phyloP scores from a whole-genome alignment of 2,329 filamentous ascomycete genomes.

The Fusarium miscanthi region DNA sequence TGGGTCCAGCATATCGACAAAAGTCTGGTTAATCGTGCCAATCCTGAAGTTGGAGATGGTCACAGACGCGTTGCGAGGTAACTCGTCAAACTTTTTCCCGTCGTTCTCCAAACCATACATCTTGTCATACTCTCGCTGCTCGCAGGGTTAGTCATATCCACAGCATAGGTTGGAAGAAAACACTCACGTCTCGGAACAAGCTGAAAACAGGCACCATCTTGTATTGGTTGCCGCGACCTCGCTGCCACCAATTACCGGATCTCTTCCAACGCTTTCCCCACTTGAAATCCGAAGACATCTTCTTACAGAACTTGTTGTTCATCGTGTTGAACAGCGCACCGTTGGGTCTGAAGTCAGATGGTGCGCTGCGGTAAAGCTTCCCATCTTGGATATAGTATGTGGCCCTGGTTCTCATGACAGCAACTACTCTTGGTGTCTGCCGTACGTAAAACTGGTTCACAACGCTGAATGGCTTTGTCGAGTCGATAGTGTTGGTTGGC shows the following conservation, averaged over 20 bases:
- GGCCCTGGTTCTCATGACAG: conserved; percentile 47
- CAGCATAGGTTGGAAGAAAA: neutral
- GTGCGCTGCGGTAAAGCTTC: conserved; percentile 20
- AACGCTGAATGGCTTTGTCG: conserved; percentile 68
- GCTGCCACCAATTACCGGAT: neutral
- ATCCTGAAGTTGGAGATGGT: neutral
- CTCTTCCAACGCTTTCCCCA: neutral
- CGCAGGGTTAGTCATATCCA: neutral
- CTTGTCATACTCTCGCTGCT: neutral
- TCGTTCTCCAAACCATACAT: neutral
- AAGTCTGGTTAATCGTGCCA: neutral
- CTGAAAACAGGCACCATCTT: neutral
- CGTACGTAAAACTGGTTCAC: conserved; percentile 73
- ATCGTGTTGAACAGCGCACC: neutral
- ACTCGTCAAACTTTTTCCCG: neutral
- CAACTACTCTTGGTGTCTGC: neutral
- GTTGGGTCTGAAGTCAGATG: neutral
- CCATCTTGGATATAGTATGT: conserved; percentile 71
- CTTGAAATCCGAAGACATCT: neutral
- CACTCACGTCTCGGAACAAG: neutral
- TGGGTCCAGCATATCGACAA: neutral
- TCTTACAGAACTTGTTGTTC: neutral
- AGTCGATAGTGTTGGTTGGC: conserved; percentile 67
- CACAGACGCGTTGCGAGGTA: neutral
- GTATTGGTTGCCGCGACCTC: neutral